Base-by-base conservation (phyloP, 345 rosid species). In the Eucalyptus lansdowneana region DNA sequence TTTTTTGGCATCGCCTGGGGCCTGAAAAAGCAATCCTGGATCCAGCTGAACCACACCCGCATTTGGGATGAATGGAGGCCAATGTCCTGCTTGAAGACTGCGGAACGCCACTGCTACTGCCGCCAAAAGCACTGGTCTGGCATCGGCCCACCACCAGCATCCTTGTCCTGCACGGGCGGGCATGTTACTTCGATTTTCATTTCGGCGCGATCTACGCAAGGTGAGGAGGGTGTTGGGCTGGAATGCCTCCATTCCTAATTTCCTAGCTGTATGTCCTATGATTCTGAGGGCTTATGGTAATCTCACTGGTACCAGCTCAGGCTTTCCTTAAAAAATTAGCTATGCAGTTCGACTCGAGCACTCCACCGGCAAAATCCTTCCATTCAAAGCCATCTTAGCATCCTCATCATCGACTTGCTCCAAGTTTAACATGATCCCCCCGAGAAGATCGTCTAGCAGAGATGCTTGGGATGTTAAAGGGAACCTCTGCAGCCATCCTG, bases 71-170 rank as follows among this genome's bases (percentile, higher is more conserved):
- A 22, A 56, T 1, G 62, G 62, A 56, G 60, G 62, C 62, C 27
- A 6, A 56, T 22, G 4, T 22, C n/a, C n/a, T n/a, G n/a, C n/a
- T n/a, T n/a, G n/a, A n/a, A n/a, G n/a, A 53, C 1, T 24, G 56
- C 19, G 56, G 56, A 53, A 2, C 56, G 1, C 56, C 56, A 53
- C 62, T 1, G 29, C 62, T 10, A n/a, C n/a, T n/a, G n/a, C n/a
- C n/a, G 6, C 62, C 62, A 9, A 56, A 22, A 56, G 62, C 62
- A 56, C 4, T 22, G 29, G 29, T 56, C 62, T 6, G 1, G 29
- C 62, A 56, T 24, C 6, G 62, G 62, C 27, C 62, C 62, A 56
- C 29, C 62, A 56, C 0, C 0, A 4, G 27, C 29, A 1, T 56
- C 29, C 62, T 56, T 2, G 12, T 22, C 62, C 62, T 56, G 62